Conservation (phyloP, 2,329 filamentous ascomycete genomes). For the Colletotrichum costaricense region DNA sequence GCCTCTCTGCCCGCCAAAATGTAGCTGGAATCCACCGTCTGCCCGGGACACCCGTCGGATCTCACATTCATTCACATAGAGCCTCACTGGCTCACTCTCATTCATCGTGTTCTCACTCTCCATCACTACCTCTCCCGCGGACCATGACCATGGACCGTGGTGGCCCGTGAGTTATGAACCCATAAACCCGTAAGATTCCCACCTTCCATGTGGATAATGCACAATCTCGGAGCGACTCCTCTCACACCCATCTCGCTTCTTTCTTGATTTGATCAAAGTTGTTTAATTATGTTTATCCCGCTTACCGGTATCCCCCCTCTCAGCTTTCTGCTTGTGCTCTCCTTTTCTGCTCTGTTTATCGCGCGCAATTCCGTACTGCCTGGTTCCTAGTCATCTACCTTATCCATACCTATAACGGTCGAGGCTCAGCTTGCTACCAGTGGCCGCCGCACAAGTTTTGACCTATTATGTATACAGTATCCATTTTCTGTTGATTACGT, state of each 20-base stretch:
- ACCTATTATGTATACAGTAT: background rate
- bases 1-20: too few relatives aligned
- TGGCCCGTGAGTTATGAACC: background rate
- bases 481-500: background rate
- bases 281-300: background rate
- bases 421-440: background rate
- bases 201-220: background rate
- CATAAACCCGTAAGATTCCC: background rate
- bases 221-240: background rate
- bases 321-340: too few relatives aligned
- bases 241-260: conserved; percentile 9
- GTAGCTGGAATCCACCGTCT: background rate
- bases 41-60: background rate
- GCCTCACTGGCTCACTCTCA: background rate
- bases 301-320: too few relatives aligned
- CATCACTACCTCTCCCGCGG: background rate
- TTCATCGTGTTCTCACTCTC: background rate
- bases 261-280: background rate
- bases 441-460: background rate
- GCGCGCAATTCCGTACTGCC: background rate
- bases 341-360: conserved; percentile 10
- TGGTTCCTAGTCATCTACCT: background rate
- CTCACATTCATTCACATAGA: background rate
- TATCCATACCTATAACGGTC: background rate
- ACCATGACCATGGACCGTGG: background rate